These are phyloP conservation scores for Passiflora organensis DNA, from an alignment of 345 rosid species.

Conservation along the genomic window DNA sequence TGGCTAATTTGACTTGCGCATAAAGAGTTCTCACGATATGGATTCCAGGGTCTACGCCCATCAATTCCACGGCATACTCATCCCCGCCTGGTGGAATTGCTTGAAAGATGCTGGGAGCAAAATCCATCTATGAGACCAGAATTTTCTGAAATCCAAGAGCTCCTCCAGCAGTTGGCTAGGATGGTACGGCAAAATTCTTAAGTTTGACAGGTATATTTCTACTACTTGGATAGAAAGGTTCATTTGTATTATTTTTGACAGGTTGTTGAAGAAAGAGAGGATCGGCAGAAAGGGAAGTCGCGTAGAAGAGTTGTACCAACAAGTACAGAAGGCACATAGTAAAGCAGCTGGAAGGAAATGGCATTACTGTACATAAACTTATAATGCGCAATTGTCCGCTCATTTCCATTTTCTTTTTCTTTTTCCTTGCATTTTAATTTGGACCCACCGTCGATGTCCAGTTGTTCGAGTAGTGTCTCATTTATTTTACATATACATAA, in stretches of 20 bases:
- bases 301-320: constrained; percentile 10
- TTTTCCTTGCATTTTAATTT: background rate
- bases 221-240: too few species aligned
- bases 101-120: constrained; percentile 59
- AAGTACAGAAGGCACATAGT: constrained; percentile 1
- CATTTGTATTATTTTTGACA: too few species aligned
- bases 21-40: background rate
- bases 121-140: constrained; percentile 57
- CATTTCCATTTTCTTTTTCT: background rate
- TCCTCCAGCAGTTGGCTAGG: constrained; percentile 34
- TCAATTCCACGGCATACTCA: constrained; percentile 43
- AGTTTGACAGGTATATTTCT: background rate
- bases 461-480: too few species aligned
- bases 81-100: constrained; percentile 42
- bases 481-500: too few species aligned
- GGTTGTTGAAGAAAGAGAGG: constrained; percentile 19
- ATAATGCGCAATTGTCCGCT: background rate
- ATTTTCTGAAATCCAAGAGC: constrained; percentile 46
- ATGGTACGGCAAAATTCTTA: constrained; percentile 15
- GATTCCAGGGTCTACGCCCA: constrained; percentile 58
- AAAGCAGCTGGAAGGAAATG: background rate
- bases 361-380: constrained; percentile 1
- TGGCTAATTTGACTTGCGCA: background rate
- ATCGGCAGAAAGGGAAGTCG: constrained; percentile 7
- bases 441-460: too few species aligned